Percentiles rank a stretch among this genome's conserved stretches.
phyloP scores from a whole-genome alignment of 139 green algal genomes.

The Prasinococcaceae sp. region DNA sequence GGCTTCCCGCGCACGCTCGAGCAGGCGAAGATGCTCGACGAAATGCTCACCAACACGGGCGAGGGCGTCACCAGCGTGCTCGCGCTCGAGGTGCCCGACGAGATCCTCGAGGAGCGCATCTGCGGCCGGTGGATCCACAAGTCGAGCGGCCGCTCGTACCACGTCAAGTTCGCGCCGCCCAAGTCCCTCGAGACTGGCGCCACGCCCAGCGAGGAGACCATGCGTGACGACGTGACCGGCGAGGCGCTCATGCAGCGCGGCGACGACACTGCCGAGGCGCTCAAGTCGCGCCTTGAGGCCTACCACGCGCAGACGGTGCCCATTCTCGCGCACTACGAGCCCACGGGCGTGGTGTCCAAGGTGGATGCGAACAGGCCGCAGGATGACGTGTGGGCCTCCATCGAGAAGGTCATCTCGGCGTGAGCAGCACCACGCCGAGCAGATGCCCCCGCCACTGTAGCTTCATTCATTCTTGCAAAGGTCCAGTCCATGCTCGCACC shows the following conservation, averaged over 20 bases:
- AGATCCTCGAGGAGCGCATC: slow-evolving; percentile 61
- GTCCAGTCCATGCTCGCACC: no score
- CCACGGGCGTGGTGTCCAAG: background rate
- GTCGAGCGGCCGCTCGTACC: slow-evolving; percentile 70
- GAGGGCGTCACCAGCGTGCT: slow-evolving; percentile 34
- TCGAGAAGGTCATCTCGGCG: background rate
- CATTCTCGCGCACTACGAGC: slow-evolving; percentile 8
- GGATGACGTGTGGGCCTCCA: slow-evolving; percentile 1
- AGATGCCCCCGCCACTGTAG: no score
- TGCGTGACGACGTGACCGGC: slow-evolving; percentile 47
- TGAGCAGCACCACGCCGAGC: no score
- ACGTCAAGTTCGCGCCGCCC: slow-evolving; percentile 73
- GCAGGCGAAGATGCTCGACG: slow-evolving; percentile 56
- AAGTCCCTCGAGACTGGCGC: slow-evolving; percentile 23
- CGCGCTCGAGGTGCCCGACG: slow-evolving; percentile 66
- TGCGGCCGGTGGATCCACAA: slow-evolving; percentile 71
- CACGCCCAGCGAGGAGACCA: background rate
- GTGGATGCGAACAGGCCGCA: background rate
- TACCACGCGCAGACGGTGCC: slow-evolving; percentile 72
- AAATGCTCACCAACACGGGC: slow-evolving; percentile 58
- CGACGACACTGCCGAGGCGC: slow-evolving; percentile 88
- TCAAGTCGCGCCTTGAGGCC: slow-evolving; percentile 60
- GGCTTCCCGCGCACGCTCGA: slow-evolving; percentile 68
- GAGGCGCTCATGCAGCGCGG: slow-evolving; percentile 80
- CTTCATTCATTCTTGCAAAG: no score